Evolutionary conservation across 768 basidiomycete species (phyloP).

Genomic region (Tylopilus subfusipes): DNA sequence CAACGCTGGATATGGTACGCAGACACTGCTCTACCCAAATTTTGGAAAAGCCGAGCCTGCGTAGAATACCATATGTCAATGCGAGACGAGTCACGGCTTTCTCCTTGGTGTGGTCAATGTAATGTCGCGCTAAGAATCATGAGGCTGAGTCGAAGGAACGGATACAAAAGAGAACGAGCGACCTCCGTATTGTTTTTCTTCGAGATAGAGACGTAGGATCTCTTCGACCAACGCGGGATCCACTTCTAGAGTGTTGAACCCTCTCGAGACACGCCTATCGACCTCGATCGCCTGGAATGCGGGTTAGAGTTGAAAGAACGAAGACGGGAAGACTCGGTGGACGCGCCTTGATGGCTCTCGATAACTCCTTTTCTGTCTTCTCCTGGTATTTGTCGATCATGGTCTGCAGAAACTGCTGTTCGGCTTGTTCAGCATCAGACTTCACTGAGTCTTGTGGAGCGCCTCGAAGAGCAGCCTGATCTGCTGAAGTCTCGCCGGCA

Average conservation of each 20-base stretch:
- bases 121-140: conserved; percentile 6
- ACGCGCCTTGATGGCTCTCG: conserved; percentile 63
- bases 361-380: conserved; percentile 83
- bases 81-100: conserved; percentile 69
- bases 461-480: conserved; percentile 1
- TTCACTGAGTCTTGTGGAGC: conserved; percentile 23
- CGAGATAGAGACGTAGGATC: conserved; percentile 52
- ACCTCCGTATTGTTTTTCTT: conserved; percentile 35
- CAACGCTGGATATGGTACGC: conserved; percentile 54
- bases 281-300: conserved; percentile 60
- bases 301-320: not conserved
- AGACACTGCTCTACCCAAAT: conserved; percentile 71
- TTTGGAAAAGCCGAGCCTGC: conserved; percentile 73
- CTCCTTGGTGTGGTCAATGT: conserved; percentile 59
- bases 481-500: conserved; percentile 3
- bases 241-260: conserved; percentile 59
- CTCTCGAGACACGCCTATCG: conserved; percentile 70
- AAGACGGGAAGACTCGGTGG: not conserved
- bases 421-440: conserved; percentile 38
- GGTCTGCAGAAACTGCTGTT: conserved; percentile 60
- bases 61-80: conserved; percentile 75
- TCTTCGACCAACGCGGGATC: conserved; percentile 55
- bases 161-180: not conserved
- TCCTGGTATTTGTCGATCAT: conserved; percentile 83
- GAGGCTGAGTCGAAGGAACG: conserved; percentile 1